Base-by-base conservation (phyloP, 768 basidiomycete genomes). In the Hygrophorus pudorinus region DNA sequence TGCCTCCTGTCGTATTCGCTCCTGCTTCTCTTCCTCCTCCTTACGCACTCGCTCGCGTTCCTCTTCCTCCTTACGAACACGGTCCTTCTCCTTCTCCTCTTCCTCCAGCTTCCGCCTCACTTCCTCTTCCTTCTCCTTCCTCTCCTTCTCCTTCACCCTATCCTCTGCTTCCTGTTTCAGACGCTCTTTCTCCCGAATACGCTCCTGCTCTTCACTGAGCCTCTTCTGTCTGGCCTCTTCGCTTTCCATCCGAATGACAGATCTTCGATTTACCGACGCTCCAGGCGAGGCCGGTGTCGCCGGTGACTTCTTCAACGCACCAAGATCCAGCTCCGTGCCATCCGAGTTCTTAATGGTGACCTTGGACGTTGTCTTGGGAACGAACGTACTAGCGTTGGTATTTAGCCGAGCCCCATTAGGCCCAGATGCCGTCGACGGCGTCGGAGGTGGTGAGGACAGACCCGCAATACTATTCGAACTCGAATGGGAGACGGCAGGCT, bases 181-280 rank as follows among this genome's bases (percentile, higher is more conserved):
- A 37, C 52, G 46, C 48, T 66, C 62, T 51, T 52, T 58, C 52
- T 60, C 61, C 32, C 59, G 60, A 43, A 63, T 55, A 48, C 65
- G 60, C 52, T 62, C 52, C 45, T 67, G 61, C 53, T 72, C 71
- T 46, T 68, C 66, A 16, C 67, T 70, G 50, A 72, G 50, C 11
- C 76, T 64, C 57, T 64, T 68, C 56, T 62, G 65, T 56, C 71
- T 73, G 4, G 67, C 66, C 44, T 77, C 72, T 51, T 70, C 66
- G 11, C 66, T 78, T 66, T 88, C 84, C 49, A 88, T 73, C 48
- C 84, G 73, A 24, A 88, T n/a, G n/a, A n/a, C 65, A 38, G 66
- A 64, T 14, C 57, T 51, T 7, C 28, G 66, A 57, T 48, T 63
- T 24, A 66, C 65, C 21, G 58, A 47, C 62, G 17, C 46, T 41